Evolutionary conservation across 257 asterid species (phyloP), one percentile per base, ranked within the genome.

Genomic region (Linaria vulgaris): DNA sequence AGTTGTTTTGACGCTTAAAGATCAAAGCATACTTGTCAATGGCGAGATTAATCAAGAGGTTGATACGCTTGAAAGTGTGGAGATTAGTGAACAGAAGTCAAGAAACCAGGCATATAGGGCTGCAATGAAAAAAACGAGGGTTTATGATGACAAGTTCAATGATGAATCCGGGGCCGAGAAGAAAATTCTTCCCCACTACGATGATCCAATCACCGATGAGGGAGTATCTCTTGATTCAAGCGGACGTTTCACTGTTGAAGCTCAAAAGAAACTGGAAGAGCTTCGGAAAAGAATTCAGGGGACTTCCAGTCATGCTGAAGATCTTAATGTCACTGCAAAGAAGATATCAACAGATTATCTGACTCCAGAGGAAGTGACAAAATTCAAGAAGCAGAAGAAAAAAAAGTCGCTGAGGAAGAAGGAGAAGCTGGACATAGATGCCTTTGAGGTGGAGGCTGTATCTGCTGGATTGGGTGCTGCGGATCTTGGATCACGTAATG

Each of bases 41-140:
- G 94, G 90, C 55, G 96, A 85, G 66, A 58, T 94, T 61, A 94
- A 90, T 79, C 71, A 84, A 84, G 99, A 90, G 90, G 76, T 80
- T 82, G 99, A 94, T 84, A 79, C 77, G 82, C 97, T 94, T 68
- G 99, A 94, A 75, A 94, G 90, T 81, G 88, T 90, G 78, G 99
- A 94, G 81, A 86, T 94, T 69, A 97, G 99, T 68, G 95, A 94
- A 78, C 99, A 94, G 59, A 90, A 82, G 80, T 76, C 74, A 71
- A 82, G 99, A 83, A 75, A 94, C 25, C 96, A 90, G 1, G 96
- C 99, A 59, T 90, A 87, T 65, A 81, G 64, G 75, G 95, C 97
- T 81, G 88, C 88, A 37, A 90, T 87, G 78, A 94, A 85, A 85
- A 94, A 77, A 76, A 75, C 72, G 27, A 94, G 97, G 78, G 76